phyloP scores from a whole-genome alignment of 2,329 filamentous ascomycete species.

The Cordyceps militaris region DNA sequence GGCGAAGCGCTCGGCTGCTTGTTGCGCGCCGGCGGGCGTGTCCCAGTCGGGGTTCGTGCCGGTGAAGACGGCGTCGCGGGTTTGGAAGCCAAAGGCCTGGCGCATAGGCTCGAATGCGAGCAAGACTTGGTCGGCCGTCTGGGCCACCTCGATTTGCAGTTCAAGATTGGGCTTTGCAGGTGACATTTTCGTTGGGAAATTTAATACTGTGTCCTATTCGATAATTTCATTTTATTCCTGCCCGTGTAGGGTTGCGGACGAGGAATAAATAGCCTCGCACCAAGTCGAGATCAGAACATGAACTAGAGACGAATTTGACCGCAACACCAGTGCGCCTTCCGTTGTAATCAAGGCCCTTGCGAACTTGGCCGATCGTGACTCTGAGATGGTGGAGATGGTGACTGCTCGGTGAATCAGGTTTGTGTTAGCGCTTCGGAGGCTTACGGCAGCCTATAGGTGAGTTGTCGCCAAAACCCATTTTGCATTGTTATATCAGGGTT shows the following conservation, averaged over 20 bases:
- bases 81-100: slow-evolving; percentile 42
- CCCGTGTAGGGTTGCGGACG: too few species aligned
- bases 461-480: too few species aligned
- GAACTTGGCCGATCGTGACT: background rate
- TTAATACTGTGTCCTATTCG: too few species aligned
- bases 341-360: too few species aligned
- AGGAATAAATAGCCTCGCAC: too few species aligned
- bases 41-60: slow-evolving; percentile 49
- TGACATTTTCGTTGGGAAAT: background rate
- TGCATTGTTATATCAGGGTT: too few species aligned
- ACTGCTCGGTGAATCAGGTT: background rate
- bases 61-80: slow-evolving; percentile 43
- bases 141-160: slow-evolving; percentile 22
- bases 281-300: too few species aligned
- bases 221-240: too few species aligned
- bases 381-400: background rate
- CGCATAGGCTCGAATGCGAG: slow-evolving; percentile 20
- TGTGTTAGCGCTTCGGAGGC: background rate
- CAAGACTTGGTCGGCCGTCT: slow-evolving; percentile 22
- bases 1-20: slow-evolving; percentile 30
- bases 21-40: slow-evolving; percentile 35
- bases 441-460: too few species aligned
- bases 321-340: too few species aligned
- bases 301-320: too few species aligned
- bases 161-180: background rate